Conservation (phyloP, 345 rosid species). For the Cochlearia excelsa region DNA sequence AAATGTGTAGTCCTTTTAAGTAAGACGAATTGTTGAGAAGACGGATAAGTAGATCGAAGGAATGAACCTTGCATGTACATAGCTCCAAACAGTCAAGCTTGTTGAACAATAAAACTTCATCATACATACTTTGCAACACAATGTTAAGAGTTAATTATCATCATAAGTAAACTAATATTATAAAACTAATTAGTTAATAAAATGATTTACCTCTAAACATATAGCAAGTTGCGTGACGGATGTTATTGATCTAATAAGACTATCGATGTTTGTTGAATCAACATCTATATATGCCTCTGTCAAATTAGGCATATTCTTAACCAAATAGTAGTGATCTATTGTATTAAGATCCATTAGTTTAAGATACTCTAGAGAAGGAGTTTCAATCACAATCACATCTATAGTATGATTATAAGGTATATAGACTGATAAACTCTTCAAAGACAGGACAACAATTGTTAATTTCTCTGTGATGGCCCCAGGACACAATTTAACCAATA, state of each 20-base stretch:
- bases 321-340: background rate
- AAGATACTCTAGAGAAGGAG: constrained; percentile 10
- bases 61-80: background rate
- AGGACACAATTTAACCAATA: background rate
- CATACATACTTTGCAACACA: background rate
- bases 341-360: background rate
- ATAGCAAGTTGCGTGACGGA: constrained; percentile 10
- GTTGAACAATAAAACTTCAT: background rate
- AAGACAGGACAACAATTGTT: background rate
- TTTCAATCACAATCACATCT: background rate
- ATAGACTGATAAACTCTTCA: background rate
- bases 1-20: constrained; percentile 3
- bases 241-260: constrained; percentile 9
- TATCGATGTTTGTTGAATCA: background rate
- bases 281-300: constrained; percentile 13
- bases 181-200: background rate
- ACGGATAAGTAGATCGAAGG: background rate
- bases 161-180: background rate
- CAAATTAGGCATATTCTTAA: constrained; percentile 8
- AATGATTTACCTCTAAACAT: background rate
- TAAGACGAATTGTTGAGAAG: constrained; percentile 16
- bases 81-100: constrained; percentile 16
- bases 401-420: background rate
- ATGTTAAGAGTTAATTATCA: background rate
- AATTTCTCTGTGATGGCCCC: background rate